Base-by-base conservation (phyloP, 805 yeast species). In the Millerozyma miso region DNA sequence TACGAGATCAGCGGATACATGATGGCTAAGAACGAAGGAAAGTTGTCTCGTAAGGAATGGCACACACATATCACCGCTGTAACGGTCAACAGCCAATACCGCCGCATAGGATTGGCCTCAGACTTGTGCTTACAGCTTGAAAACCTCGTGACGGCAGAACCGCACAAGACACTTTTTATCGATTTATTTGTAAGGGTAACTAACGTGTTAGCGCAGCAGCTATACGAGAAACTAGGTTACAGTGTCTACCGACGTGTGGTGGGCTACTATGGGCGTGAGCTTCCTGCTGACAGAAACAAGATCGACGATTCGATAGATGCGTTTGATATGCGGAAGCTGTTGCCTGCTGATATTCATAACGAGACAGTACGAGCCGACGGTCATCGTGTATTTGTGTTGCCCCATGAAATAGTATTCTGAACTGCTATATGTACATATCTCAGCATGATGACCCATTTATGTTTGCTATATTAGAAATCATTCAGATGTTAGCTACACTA, bases 11-110 rank as follows among this genome's bases (percentile, higher is more conserved):
- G 86, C 29, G 91, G 90, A 0, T 85, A 85, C 58, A 83, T 93
- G 95, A 80, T 93, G 80, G 98, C 95, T n/a, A 93, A 93, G 61
- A 83, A 95, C 1, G 99, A 93, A 60, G 99, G 99, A 0, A 71
- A 65, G 39, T 43, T 69, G 32, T 47, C 71, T 31, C 79, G 75
- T 4, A 79, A 74, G 37, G 93, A 89, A 46, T 91, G 97, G 96
- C 99, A 93, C 58, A 80, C 96, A 1, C 99, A 93, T 61, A 89
- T 93, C 39, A 88, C 98, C 0, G 98, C 99, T 0, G 96, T 93
- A 3, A 89, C 98, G 0, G 85, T 93, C 1, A 84, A 85, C 45
- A 83, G 87, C 10, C 82, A 80, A 40, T 91, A 84, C 60, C 68
- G 99, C 41, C 69, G 98, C 47, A 73, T 91, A 13, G 95, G 96